These are phyloP conservation scores for Pharus latifolius DNA, from an alignment of 176 grass and related monocot species.

Conservation along the genomic window DNA sequence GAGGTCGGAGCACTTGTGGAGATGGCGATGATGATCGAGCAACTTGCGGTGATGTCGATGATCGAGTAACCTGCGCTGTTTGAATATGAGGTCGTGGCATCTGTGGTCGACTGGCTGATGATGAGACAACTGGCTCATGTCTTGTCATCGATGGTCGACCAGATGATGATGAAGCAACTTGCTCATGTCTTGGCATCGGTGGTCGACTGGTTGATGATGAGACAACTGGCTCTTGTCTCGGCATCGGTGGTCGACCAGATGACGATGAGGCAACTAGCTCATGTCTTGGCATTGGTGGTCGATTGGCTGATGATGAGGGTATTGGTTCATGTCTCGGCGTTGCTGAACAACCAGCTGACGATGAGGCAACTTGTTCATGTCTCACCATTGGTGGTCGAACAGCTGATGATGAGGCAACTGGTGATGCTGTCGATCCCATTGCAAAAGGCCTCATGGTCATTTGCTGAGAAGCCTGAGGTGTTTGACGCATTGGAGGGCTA, in stretches of 20 bases:
- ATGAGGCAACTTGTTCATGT: background rate
- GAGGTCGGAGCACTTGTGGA: background rate
- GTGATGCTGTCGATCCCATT: background rate
- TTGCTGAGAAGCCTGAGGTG: conserved; percentile 32
- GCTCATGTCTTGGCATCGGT: no score
- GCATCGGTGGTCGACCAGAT: conserved; percentile 4
- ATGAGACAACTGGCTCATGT: background rate
- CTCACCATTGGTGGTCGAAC: background rate
- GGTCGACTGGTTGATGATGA: conserved; percentile 2
- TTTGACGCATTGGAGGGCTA: conserved; percentile 16
- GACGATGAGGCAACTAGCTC: background rate
- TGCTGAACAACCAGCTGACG: conserved; percentile 2
- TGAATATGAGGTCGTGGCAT: conserved; percentile 8
- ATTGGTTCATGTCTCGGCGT: no score
- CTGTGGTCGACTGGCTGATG: conserved; percentile 6
- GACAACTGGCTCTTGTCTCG: no score
- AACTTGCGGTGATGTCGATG: background rate
- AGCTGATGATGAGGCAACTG: background rate
- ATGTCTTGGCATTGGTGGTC: no score
- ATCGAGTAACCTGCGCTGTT: background rate
- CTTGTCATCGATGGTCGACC: background rate
- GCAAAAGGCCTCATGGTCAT: background rate
- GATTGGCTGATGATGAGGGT: background rate
- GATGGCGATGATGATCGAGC: background rate
- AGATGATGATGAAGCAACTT: background rate